Base-by-base conservation (phyloP, 495 filamentous ascomycete species). In the Penicillium paradoxum region DNA sequence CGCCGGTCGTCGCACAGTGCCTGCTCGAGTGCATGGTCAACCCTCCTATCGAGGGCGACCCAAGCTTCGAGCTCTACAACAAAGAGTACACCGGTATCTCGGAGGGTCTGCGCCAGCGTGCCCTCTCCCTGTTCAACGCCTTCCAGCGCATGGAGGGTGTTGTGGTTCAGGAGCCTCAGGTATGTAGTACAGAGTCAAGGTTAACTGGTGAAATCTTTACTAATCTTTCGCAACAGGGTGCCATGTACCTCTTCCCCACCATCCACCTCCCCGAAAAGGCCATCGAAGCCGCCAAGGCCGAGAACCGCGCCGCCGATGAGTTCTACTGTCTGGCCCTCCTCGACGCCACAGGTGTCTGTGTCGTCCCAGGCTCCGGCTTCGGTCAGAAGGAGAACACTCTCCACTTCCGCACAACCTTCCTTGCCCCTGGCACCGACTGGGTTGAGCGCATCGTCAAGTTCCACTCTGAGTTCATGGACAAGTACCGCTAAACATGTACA, bases 211-310 rank as follows among this genome's bases (percentile, higher is more conserved):
- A 5, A 52, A 22, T 14, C 15, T 4, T 25, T 29, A 54, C 50
- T 56, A 32, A 53, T 18, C 6, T 6, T 27, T 39, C 34, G 45
- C 24, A 30, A 8, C 72, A 95, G 80, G 93, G 93, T 22, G 82
- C 85, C 57, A 98, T 98, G 93, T 98, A 98, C 76, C 87, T 98
- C 59, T 98, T 97, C 83, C 93, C 93, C 4, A 90, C 88, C 44
- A 95, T 98, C 71, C 79, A 77, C 29, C 73, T 97, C 25, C 83
- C 95, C 5, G 50, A 63, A 33, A 86, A 86, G 68, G 95, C 91
- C 40, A 65, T 86, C 54, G 84, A 82, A 54, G 84, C 84, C 29
- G 93, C 93, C 30, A 64, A 81, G 56, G 77, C 83, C 40, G 87
- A 90, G 70, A 82, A 80, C 59, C 86, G 85, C 58, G 75, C 78